Base-by-base conservation (phyloP, 176 grass and related monocot species). In the Triticum turgidum region DNA sequence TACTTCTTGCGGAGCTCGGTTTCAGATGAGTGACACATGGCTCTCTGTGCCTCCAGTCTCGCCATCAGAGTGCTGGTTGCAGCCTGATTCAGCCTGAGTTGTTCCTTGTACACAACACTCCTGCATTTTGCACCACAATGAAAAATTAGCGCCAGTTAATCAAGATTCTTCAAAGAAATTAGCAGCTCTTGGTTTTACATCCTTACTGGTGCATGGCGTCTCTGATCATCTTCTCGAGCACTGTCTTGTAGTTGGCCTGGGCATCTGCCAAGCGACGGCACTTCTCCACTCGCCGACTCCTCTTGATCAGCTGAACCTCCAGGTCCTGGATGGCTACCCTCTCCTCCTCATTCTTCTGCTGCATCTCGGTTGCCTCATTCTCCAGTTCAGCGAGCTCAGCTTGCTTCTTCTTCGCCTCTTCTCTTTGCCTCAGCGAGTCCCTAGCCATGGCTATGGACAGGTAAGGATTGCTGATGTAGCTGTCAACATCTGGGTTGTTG, bases 181-280 rank as follows among this genome's bases (percentile, higher is more conserved):
- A 17, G 1, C 52, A 20, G 72, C 14, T 61, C 7, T 29, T 75
- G 11, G 2, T 34, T 14, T 25, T 37, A 33, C 21, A 14, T 78
- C 33, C 93, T 95, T 94, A 99, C 97, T 96, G 94, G 80, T 99
- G 94, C 97, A 99, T 99, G 52, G 97, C 90, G 62, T 99, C 97
- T 73, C 97, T 90, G 80, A 99, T 96, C 97, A 99, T 99, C 88
- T 99, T 99, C 88, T 99, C 97, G n/a, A 99, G 83, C 27, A 92
- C 91, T 0, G 82, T 80, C 89, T 99, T 99, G 87, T 99, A 96
- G 58, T 93, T 92, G 24, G 94, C 93, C 73, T 96, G 97, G 51
- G 94, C 90, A 33, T 99, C 97, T 11, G 97, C 90, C 84, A 99
- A 83, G 65, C 92, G 90, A 5, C 89, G 90, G 0, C 86, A 89